Percentiles rank a stretch among this genome's conserved stretches.
Evolutionary conservation across 2,329 filamentous ascomycete species (phyloP).

Genomic region (Dactylellina cionopaga): DNA sequence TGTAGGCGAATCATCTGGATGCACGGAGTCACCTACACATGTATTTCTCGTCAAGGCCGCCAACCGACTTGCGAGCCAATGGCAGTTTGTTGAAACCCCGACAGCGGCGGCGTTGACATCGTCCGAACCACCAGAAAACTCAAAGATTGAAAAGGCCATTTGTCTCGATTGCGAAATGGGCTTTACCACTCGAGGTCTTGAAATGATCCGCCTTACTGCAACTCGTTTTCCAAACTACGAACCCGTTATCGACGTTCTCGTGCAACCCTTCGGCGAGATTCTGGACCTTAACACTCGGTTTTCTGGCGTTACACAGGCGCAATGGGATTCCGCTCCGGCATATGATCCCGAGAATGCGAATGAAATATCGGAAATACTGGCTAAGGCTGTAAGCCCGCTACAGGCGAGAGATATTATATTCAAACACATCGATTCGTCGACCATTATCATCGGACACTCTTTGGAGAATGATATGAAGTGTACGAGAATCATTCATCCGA

Average conservation of each 20-base stretch:
- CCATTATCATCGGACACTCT: slow-evolving; percentile 89
- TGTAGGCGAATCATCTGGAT: slow-evolving; percentile 78
- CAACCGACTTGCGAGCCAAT: slow-evolving; percentile 77
- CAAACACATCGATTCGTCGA: slow-evolving; percentile 76
- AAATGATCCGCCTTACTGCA: slow-evolving; percentile 88
- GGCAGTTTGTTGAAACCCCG: slow-evolving; percentile 82
- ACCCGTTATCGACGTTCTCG: slow-evolving; percentile 81
- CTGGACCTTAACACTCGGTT: slow-evolving; percentile 92
- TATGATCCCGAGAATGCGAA: slow-evolving; percentile 48
- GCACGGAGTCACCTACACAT: slow-evolving; percentile 75
- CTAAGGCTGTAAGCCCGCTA: slow-evolving; percentile 78
- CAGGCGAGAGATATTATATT: slow-evolving; percentile 81
- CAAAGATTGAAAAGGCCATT: slow-evolving; percentile 68
- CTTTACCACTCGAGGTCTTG: slow-evolving; percentile 86
- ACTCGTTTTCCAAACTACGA: slow-evolving; percentile 84
- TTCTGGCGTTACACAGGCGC: slow-evolving; percentile 83
- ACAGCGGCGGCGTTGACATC: slow-evolving; percentile 48
- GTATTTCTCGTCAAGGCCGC: slow-evolving; percentile 85
- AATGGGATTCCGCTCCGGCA: slow-evolving; percentile 75
- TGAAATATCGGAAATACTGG: slow-evolving; percentile 77
- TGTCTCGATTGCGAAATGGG: slow-evolving; percentile 98
- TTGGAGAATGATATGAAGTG: slow-evolving; percentile 95
- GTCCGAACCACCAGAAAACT: slow-evolving; percentile 56
- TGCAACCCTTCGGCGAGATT: slow-evolving; percentile 82
- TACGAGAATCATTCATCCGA: slow-evolving; percentile 83